Evolutionary conservation across 257 asterid genomes (phyloP).

Genomic region (Rauvolfia tetraphylla): DNA sequence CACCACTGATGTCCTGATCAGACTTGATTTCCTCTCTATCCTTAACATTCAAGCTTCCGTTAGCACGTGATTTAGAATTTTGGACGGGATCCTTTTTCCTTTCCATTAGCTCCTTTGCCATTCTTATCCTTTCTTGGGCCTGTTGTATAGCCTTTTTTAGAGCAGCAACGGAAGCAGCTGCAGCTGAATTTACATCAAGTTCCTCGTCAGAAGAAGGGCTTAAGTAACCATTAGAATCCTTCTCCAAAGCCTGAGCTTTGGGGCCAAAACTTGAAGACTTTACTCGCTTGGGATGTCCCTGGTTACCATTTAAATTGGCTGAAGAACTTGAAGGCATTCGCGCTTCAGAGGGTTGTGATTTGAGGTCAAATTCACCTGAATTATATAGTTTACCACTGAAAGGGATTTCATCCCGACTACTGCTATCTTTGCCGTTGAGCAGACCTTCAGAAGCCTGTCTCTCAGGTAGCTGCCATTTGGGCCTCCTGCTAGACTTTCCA

Average conservation of each 20-base stretch:
- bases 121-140: conserved; percentile 89
- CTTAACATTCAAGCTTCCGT: conserved; percentile 30
- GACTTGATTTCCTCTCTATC: conserved; percentile 26
- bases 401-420: conserved; percentile 19
- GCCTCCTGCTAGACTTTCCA: conserved; percentile 23
- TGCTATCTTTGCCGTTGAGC: conserved; percentile 39
- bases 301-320: conserved; percentile 28
- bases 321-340: conserved; percentile 34
- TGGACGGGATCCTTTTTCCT: conserved; percentile 45
- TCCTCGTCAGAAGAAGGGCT: conserved; percentile 63
- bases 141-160: conserved; percentile 77
- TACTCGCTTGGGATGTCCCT: conserved; percentile 28
- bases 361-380: conserved; percentile 18
- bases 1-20: conserved; percentile 31
- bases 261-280: conserved; percentile 33
- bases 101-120: conserved; percentile 80
- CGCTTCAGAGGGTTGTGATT: conserved; percentile 35
- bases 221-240: conserved; percentile 29
- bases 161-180: conserved; percentile 76
- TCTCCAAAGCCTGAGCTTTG: conserved; percentile 38
- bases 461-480: conserved; percentile 21
- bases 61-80: conserved; percentile 35
- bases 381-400: too few relatives aligned
- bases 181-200: conserved; percentile 70
- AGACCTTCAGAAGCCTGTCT: conserved; percentile 23